These are phyloP conservation scores for Chrysanthemum seticuspe DNA, from an alignment of 129 eudicot genomes.

Conservation along the genomic window DNA sequence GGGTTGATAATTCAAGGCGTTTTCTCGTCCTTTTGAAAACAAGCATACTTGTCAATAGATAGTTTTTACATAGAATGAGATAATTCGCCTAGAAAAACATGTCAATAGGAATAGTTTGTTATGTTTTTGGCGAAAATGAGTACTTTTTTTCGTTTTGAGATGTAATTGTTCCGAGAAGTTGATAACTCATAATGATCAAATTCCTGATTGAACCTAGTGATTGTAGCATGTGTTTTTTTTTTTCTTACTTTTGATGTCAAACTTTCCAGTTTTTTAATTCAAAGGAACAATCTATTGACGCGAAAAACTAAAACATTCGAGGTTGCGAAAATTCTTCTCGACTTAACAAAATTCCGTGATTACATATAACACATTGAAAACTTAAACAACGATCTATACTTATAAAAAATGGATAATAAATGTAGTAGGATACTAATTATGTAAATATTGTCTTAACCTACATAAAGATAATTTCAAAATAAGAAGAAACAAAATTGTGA, in stretches of 20 bases:
- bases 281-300: neutral
- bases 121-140: constrained; percentile 15
- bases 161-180: constrained; percentile 20
- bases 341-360: too few relatives aligned
- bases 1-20: constrained; percentile 22
- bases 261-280: neutral
- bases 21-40: constrained; percentile 9
- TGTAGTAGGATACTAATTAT: too few relatives aligned
- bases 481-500: too few relatives aligned
- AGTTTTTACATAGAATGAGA: constrained; percentile 29
- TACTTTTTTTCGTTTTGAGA: neutral
- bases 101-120: constrained; percentile 24
- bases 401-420: too few relatives aligned
- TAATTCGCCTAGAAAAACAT: constrained; percentile 2
- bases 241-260: neutral
- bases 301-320: too few relatives aligned
- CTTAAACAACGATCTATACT: too few relatives aligned
- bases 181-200: constrained; percentile 16
- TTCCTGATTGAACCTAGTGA: neutral
- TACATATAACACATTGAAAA: too few relatives aligned
- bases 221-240: neutral
- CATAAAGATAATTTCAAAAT: too few relatives aligned
- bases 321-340: too few relatives aligned
- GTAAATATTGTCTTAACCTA: too few relatives aligned
- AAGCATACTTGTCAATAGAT: constrained; percentile 31